Percentiles rank a stretch among this genome's conserved stretches.
phyloP scores from a whole-genome alignment of 2,329 filamentous ascomycete genomes.

The Pezizomycotina sp. region DNA sequence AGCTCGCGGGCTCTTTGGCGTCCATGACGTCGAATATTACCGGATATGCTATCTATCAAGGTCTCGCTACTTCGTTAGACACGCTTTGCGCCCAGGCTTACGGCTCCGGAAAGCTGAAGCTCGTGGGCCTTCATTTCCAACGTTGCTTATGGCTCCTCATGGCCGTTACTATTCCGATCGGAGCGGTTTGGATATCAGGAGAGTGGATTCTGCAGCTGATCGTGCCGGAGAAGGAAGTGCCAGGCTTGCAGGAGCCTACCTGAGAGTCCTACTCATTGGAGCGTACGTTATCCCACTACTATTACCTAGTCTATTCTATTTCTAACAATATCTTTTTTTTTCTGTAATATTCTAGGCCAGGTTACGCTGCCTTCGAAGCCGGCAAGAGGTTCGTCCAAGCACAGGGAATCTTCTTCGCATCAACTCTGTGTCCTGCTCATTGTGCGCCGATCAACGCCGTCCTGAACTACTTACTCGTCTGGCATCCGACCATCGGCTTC shows the following conservation, averaged over 20 bases:
- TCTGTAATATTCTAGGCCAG: slow-evolving; percentile 33
- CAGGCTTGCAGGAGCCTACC: slow-evolving; percentile 53
- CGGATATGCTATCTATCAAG: slow-evolving; percentile 60
- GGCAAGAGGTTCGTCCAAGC: slow-evolving; percentile 79
- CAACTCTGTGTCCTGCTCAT: slow-evolving; percentile 65
- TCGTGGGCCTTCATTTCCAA: slow-evolving; percentile 72
- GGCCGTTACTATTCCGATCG: slow-evolving; percentile 54
- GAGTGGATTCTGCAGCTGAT: slow-evolving; percentile 48
- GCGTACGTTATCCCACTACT: slow-evolving; percentile 28
- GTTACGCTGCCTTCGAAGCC: slow-evolving; percentile 48
- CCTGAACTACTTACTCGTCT: slow-evolving; percentile 45
- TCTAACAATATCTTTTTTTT: slow-evolving; percentile 1
- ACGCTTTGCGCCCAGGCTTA: slow-evolving; percentile 90
- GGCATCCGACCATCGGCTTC: slow-evolving; percentile 33
- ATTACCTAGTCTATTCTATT: neutral
- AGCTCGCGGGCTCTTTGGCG: slow-evolving; percentile 49
- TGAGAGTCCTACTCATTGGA: slow-evolving; percentile 52
- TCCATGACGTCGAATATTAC: slow-evolving; percentile 70
- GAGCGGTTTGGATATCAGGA: slow-evolving; percentile 51
- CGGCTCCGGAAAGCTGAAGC: slow-evolving; percentile 72
- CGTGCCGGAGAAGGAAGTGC: slow-evolving; percentile 56
- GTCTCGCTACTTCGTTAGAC: slow-evolving; percentile 69
- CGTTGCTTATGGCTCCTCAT: slow-evolving; percentile 67
- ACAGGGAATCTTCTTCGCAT: slow-evolving; percentile 68
- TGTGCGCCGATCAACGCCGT: slow-evolving; percentile 67